Percentiles rank a stretch among this genome's conserved stretches.
phyloP scores from a whole-genome alignment of 148 eudicot species.

The Chenopodium suecicum region DNA sequence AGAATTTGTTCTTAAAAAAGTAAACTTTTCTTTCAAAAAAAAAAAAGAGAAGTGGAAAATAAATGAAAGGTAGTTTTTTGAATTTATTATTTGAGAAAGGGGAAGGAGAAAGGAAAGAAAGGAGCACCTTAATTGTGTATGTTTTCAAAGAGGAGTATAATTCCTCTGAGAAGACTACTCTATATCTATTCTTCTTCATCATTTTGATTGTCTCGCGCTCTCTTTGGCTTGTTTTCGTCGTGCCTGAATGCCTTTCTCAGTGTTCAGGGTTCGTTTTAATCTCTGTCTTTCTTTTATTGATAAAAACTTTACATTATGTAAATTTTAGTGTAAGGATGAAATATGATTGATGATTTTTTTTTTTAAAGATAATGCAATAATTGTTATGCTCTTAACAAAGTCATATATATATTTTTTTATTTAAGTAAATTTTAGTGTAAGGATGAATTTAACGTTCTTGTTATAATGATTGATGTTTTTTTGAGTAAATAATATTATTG shows the following conservation, averaged over 20 bases:
- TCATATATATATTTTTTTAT: too few species aligned
- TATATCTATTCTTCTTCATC: background rate
- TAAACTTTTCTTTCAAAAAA: background rate
- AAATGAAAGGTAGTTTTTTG: too few species aligned
- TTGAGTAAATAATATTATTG: too few species aligned
- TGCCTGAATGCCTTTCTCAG: conserved; percentile 86
- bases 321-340: background rate
- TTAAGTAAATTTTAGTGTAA: background rate
- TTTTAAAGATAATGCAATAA: too few species aligned
- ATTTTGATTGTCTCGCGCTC: conserved; percentile 38
- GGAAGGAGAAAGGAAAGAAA: conserved; percentile 22
- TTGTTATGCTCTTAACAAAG: too few species aligned
- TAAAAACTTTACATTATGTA: too few species aligned
- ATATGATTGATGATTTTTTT: too few species aligned
- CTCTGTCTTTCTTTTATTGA: background rate
- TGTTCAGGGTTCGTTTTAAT: conserved; percentile 58
- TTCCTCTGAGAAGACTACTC: conserved; percentile 26
- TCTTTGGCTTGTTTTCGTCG: conserved; percentile 50
- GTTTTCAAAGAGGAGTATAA: conserved; percentile 27
- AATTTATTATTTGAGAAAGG: background rate
- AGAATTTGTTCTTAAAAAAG: background rate
- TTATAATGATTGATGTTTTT: too few species aligned
- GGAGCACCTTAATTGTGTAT: conserved; percentile 15
- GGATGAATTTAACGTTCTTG: background rate
- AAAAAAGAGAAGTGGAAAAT: background rate